Evolutionary conservation across 2,329 filamentous ascomycete genomes (phyloP), one percentile per base, ranked within the genome.

Genomic region (Leptographium lundbergii): DNA sequence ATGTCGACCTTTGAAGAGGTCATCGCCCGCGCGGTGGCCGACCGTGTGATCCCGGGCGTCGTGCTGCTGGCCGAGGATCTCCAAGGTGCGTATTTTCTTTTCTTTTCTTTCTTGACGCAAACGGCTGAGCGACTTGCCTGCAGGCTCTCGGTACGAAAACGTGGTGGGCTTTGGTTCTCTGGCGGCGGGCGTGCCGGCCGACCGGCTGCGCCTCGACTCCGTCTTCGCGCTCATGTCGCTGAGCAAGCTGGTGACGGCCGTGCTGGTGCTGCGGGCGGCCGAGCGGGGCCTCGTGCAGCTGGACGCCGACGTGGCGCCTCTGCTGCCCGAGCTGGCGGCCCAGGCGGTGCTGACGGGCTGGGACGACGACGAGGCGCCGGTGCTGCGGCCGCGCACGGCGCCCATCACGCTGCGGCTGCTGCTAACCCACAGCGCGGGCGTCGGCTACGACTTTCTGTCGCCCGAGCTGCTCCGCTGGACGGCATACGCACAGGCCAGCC

Each of bases 261-360:
- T 81, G 55, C 70, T 74, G 4, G 70, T 71, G 4, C 65, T 81
- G 45, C 76, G 79, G 61, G 69, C 75, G 34, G 73, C 81, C 47
- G 77, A 81, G 51, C 68, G 70, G 6, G 74, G 75, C 2, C 66
- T 74, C 9, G 63, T 80, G 10, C 67, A 63, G 3, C 68, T 81
- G 0, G 75, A 78, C 47, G 74, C 74, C 13, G 76, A 80, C 63
- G 66, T 81, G 0, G 66, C 59, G 1, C 36, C 57, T 1, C 22
- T 58, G 47, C 62, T 66, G 54, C 63, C 64, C 24, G 64, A 65
- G 52, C 61, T 66, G 50, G 62, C 61, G 1, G 58, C 60, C 0
- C 61, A 60, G 51, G 54, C 57, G 0, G 61, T 66, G 11, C 60
- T 66, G 6, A 29, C 48, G 6, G 58, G 63, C 4, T n/a, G 36